phyloP scores from a whole-genome alignment of 164 flowering plant species.

The Chloranthus sessilifolius region DNA sequence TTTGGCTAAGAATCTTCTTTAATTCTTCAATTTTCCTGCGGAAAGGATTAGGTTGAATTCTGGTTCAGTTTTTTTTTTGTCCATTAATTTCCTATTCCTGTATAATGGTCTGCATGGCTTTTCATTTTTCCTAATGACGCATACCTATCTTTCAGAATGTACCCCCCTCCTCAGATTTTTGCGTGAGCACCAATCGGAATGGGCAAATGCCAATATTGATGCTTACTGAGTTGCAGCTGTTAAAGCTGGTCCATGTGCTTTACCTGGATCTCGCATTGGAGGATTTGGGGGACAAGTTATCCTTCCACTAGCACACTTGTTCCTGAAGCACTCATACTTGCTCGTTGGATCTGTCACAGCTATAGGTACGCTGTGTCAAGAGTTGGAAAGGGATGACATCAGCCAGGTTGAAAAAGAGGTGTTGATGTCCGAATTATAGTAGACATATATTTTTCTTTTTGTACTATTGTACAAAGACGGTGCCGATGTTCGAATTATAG shows the following conservation, averaged over 20 bases:
- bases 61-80: too few relatives aligned
- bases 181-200: constrained; percentile 95
- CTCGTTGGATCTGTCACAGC: constrained; percentile 87
- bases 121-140: neutral
- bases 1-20: too few relatives aligned
- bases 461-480: too few relatives aligned
- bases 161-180: constrained; percentile 92
- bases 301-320: constrained; percentile 87
- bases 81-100: too few relatives aligned
- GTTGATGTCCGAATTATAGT: too few relatives aligned
- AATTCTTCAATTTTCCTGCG: too few relatives aligned
- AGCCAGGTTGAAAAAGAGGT: too few relatives aligned
- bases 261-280: constrained; percentile 69
- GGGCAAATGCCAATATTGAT: constrained; percentile 91
- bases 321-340: constrained; percentile 95
- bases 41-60: too few relatives aligned
- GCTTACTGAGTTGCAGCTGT: constrained; percentile 82
- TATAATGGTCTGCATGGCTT: too few relatives aligned
- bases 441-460: too few relatives aligned
- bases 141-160: constrained; percentile 60
- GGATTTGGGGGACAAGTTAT: constrained; percentile 78
- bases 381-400: too few relatives aligned
- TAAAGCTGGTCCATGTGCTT: constrained; percentile 67
- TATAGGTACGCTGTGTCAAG: constrained; percentile 57
- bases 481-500: too few relatives aligned